Evolutionary conservation across 129 eudicot genomes (phyloP).

Genomic region (Apium graveolens): DNA sequence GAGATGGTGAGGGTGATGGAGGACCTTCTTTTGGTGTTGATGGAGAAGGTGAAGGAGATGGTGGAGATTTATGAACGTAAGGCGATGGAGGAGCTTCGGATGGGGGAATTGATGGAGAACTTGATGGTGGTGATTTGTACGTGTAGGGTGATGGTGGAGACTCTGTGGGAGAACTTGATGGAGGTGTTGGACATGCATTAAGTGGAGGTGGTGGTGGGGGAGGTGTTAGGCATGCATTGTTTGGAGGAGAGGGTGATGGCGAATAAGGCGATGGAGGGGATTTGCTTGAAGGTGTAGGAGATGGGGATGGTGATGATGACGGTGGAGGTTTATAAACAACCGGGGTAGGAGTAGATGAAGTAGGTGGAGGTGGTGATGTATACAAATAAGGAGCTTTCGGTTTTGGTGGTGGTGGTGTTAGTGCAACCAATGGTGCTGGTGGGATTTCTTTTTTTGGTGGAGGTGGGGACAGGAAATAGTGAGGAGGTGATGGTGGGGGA

Average conservation of each 20-base stretch:
- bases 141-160: not conserved
- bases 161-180: not conserved
- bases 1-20: not conserved
- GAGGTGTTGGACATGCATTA: not conserved
- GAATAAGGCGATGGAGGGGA: not conserved
- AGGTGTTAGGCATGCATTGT: not conserved
- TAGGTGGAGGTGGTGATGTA: slow-evolving; percentile 12
- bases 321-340: not conserved
- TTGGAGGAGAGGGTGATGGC: not conserved
- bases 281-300: not conserved
- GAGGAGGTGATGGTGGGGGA: not conserved
- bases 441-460: not conserved
- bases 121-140: not conserved
- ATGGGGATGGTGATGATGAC: not conserved
- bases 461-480: slow-evolving; percentile 1
- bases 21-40: not conserved
- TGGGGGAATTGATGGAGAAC: not conserved
- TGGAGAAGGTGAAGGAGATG: not conserved
- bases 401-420: not conserved
- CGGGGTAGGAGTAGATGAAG: slow-evolving; percentile 2
- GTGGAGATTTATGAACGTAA: not conserved
- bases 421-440: not conserved
- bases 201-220: not conserved
- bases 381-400: not conserved
- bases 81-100: not conserved